phyloP scores from a whole-genome alignment of 1,284 basidiomycete species.

The Ganoderma resinaceum region DNA sequence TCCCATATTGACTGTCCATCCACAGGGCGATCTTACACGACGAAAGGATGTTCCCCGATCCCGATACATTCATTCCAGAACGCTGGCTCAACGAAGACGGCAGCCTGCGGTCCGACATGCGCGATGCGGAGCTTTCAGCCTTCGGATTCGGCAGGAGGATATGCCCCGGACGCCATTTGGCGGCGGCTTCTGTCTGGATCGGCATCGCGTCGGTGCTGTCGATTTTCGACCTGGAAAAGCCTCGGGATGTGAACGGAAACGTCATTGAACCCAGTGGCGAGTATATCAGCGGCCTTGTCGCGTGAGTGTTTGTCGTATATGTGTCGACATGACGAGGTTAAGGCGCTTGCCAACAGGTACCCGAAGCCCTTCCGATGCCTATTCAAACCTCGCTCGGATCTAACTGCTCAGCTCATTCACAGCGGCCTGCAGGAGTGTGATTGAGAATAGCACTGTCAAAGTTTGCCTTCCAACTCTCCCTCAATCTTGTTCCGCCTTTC shows the following conservation, averaged over 20 bases:
- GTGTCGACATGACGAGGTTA: not conserved
- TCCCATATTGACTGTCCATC: constrained; percentile 8
- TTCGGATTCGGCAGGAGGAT: constrained; percentile 48
- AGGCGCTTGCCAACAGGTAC: constrained; percentile 29
- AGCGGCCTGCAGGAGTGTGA: constrained; percentile 25
- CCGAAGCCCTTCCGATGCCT: constrained; percentile 37
- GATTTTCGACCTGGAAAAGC: constrained; percentile 46
- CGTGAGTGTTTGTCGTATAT: constrained; percentile 43
- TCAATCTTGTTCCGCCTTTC: not conserved
- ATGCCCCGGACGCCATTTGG: constrained; percentile 49
- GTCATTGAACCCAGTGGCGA: constrained; percentile 44
- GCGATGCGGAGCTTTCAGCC: constrained; percentile 39
- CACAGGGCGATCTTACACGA: constrained; percentile 49
- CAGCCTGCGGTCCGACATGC: constrained; percentile 37
- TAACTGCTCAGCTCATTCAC: constrained; percentile 30
- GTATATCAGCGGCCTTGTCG: constrained; percentile 43
- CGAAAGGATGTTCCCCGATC: constrained; percentile 45
- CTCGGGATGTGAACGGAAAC: constrained; percentile 43
- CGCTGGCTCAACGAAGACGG: constrained; percentile 40
- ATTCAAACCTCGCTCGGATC: constrained; percentile 35
- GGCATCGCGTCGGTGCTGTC: constrained; percentile 46
- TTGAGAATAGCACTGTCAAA: not conserved
- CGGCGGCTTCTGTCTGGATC: constrained; percentile 46
- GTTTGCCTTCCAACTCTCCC: not conserved
- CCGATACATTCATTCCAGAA: constrained; percentile 48